Evolutionary conservation across 345 rosid species (phyloP).

Genomic region (Arabidopsis suecica): DNA sequence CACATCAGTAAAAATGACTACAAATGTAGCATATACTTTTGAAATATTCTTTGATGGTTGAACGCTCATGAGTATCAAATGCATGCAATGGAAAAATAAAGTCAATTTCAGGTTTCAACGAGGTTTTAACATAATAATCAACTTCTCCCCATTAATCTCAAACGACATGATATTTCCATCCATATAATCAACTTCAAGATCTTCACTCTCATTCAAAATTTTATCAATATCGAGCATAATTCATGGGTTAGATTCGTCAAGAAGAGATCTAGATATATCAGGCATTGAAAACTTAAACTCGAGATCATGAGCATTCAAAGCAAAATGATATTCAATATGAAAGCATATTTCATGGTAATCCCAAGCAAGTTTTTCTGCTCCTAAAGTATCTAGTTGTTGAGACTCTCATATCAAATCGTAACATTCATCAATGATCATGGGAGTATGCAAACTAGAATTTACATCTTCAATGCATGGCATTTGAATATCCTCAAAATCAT

Average conservation of each 20-base stretch:
- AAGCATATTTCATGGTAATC: background rate
- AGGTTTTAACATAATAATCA: background rate
- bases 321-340: background rate
- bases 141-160: background rate
- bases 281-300: background rate
- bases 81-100: background rate
- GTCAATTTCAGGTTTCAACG: too few relatives aligned
- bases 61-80: background rate
- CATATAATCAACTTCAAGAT: background rate
- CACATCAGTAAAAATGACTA: background rate
- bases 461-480: background rate
- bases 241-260: background rate
- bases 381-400: background rate
- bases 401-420: background rate
- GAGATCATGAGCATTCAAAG: background rate
- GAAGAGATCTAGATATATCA: background rate
- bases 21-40: too few relatives aligned
- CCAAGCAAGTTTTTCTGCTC: background rate
- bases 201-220: background rate
- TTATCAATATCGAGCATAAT: background rate
- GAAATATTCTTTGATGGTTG: background rate
- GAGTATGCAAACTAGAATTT: background rate
- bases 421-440: background rate
- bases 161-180: background rate
- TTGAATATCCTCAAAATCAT: background rate